Conservation (phyloP, 2,329 filamentous ascomycete genomes). For the Colletotrichum australisinense region DNA sequence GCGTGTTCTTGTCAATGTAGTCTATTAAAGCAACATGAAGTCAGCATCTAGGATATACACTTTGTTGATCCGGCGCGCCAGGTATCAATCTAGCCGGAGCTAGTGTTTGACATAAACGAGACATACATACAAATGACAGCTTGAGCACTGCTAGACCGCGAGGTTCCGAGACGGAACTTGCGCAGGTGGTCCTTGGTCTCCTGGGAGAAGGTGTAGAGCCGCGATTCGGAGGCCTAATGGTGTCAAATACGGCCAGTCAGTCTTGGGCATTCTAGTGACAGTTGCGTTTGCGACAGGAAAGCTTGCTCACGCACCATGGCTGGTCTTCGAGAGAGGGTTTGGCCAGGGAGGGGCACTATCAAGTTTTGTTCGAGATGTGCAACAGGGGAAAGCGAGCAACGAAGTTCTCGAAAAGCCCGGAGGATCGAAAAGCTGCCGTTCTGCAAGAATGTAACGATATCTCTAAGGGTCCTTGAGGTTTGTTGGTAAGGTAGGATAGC, state of each 20-base stretch:
- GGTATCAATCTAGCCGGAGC: neutral
- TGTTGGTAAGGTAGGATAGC: neutral
- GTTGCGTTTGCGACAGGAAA: neutral
- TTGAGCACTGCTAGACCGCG: slow-evolving; percentile 85
- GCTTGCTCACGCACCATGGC: slow-evolving; percentile 17
- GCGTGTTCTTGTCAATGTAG: slow-evolving; percentile 87
- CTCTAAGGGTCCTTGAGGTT: neutral
- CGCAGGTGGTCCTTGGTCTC: slow-evolving; percentile 90
- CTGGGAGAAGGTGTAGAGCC: slow-evolving; percentile 91
- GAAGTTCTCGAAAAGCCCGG: neutral
- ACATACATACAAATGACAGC: slow-evolving; percentile 89
- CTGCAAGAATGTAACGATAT: neutral
- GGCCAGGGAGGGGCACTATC: neutral
- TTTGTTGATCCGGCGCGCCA: neutral
- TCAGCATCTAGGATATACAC: neutral
- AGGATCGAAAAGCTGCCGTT: neutral
- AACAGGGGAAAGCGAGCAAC: neutral
- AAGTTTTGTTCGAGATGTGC: neutral
- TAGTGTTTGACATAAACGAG: slow-evolving; percentile 34
- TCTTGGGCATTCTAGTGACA: slow-evolving; percentile 22
- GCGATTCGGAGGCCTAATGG: slow-evolving; percentile 78
- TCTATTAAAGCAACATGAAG: slow-evolving; percentile 63
- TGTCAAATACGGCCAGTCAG: neutral
- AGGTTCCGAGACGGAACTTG: slow-evolving; percentile 94
- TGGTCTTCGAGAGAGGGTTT: neutral